Percentiles rank a stretch among this genome's conserved stretches.
Conservation (phyloP, 2,329 filamentous ascomycete genomes). For the Daldinia eschscholtzii region DNA sequence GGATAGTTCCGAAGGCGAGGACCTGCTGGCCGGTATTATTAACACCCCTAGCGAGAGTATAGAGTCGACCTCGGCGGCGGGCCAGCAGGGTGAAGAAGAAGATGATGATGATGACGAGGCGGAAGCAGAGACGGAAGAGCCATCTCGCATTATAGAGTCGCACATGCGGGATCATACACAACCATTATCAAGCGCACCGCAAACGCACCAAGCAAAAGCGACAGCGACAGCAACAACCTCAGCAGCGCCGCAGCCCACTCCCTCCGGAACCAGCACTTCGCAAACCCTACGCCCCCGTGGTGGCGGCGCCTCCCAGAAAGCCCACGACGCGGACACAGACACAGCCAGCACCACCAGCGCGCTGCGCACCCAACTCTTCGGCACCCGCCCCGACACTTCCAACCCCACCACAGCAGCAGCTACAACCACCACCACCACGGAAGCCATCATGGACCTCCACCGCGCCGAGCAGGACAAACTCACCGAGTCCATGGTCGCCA, state of each 20-base stretch:
- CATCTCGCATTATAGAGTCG: constrained; percentile 39
- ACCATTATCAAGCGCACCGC: constrained; percentile 1
- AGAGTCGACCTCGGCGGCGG: constrained; percentile 53
- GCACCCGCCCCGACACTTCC: constrained; percentile 53
- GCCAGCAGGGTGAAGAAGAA: constrained; percentile 13
- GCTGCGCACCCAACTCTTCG: constrained; percentile 62
- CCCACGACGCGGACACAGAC: constrained; percentile 15
- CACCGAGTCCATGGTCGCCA: constrained; percentile 82
- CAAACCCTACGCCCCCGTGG: constrained; percentile 53
- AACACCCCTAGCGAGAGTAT: constrained; percentile 67
- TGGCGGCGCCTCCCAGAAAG: constrained; percentile 26
- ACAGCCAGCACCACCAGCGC: constrained; percentile 42
- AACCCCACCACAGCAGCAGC: constrained; percentile 64
- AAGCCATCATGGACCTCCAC: constrained; percentile 81
- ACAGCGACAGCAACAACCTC: constrained; percentile 13
- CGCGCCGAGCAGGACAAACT: constrained; percentile 86
- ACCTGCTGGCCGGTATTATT: constrained; percentile 67
- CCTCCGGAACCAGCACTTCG: constrained; percentile 47
- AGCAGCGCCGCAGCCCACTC: constrained; percentile 6
- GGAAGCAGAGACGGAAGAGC: constrained; percentile 40
- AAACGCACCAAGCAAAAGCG: constrained; percentile 21
- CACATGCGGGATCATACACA: constrained; percentile 17
- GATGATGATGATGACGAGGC: constrained; percentile 27
- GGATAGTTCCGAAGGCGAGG: constrained; percentile 67
- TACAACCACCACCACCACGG: constrained; percentile 69